Percentiles rank a stretch among this genome's conserved stretches.
These are phyloP conservation scores for Pichia kluyveri DNA, from an alignment of 805 yeast genomes.

Conservation along the genomic window DNA sequence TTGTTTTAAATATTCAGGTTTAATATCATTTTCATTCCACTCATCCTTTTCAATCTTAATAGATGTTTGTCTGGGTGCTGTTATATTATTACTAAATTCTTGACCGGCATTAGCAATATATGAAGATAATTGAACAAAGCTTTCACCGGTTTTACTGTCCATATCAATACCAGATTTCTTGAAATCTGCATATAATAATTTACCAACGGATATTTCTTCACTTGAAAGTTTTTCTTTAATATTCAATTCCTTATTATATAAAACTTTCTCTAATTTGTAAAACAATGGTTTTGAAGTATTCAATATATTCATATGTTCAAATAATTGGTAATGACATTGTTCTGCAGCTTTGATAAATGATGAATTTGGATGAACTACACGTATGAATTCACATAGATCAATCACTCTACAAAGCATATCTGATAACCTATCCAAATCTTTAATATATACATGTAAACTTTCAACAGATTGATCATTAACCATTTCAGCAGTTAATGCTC, in stretches of 20 bases:
- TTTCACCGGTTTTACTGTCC: slow-evolving; percentile 51
- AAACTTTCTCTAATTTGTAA: slow-evolving; percentile 44
- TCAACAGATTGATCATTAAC: slow-evolving; percentile 33
- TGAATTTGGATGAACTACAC: slow-evolving; percentile 77
- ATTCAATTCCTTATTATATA: slow-evolving; percentile 29
- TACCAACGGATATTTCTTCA: slow-evolving; percentile 81
- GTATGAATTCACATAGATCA: slow-evolving; percentile 85
- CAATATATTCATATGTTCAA: slow-evolving; percentile 85
- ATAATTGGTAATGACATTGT: slow-evolving; percentile 77
- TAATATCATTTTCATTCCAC: slow-evolving; percentile 22
- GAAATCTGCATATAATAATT: slow-evolving; percentile 72
- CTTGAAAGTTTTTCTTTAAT: slow-evolving; percentile 34
- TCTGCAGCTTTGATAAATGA: slow-evolving; percentile 75
- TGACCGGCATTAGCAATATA: slow-evolving; percentile 77
- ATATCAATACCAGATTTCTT: slow-evolving; percentile 84
- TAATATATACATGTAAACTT: slow-evolving; percentile 43
- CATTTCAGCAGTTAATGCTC: slow-evolving; percentile 50
- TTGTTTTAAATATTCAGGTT: slow-evolving; percentile 15
- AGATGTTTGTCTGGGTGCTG: slow-evolving; percentile 19
- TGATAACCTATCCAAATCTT: slow-evolving; percentile 72
- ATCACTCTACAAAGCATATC: slow-evolving; percentile 88
- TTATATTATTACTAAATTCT: slow-evolving; percentile 50
- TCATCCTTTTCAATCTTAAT: slow-evolving; percentile 22
- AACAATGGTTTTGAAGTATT: slow-evolving; percentile 77
- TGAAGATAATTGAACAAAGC: slow-evolving; percentile 72